A percentile compares a stretch with the other conserved stretches of the same genome.
phyloP scores from a whole-genome alignment of 2,329 filamentous ascomycete genomes.

The Tolypocladium pustulatum region DNA sequence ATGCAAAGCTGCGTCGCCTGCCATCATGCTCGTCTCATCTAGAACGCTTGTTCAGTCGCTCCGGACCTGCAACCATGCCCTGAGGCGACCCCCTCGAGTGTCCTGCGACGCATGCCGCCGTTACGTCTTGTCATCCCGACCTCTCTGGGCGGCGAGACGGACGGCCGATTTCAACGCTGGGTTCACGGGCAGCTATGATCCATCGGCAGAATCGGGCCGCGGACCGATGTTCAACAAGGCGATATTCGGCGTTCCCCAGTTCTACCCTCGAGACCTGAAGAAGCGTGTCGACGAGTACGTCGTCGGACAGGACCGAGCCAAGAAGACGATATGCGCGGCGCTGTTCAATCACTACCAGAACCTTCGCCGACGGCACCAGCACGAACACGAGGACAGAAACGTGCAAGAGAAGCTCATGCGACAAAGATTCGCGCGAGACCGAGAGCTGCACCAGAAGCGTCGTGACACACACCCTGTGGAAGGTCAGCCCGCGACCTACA shows the following conservation, averaged over 20 bases:
- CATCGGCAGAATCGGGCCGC: slow-evolving; percentile 37
- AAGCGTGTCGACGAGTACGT: slow-evolving; percentile 91
- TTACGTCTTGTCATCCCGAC: slow-evolving; percentile 12
- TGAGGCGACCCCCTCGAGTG: not conserved
- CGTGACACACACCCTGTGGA: slow-evolving; percentile 65
- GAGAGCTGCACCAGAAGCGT: slow-evolving; percentile 41
- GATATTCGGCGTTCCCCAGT: slow-evolving; percentile 48
- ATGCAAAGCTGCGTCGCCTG: not conserved
- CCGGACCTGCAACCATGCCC: not conserved
- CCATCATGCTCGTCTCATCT: slow-evolving; percentile 16
- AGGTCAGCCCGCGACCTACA: slow-evolving; percentile 39
- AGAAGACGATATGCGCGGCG: slow-evolving; percentile 85
- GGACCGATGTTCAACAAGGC: slow-evolving; percentile 50
- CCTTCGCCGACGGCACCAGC: slow-evolving; percentile 65
- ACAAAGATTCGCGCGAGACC: slow-evolving; percentile 60
- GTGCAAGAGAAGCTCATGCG: slow-evolving; percentile 55
- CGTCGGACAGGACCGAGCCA: slow-evolving; percentile 87
- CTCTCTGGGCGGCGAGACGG: slow-evolving; percentile 23
- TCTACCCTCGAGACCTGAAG: slow-evolving; percentile 65
- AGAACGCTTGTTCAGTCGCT: slow-evolving; percentile 26
- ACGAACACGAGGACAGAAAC: slow-evolving; percentile 56
- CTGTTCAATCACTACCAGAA: slow-evolving; percentile 97
- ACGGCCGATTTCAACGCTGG: slow-evolving; percentile 43
- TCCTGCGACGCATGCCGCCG: slow-evolving; percentile 5
- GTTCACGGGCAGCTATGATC: slow-evolving; percentile 50